phyloP scores from a whole-genome alignment of 1,284 basidiomycete species.

The Cutaneotrichosporon cavernicola region DNA sequence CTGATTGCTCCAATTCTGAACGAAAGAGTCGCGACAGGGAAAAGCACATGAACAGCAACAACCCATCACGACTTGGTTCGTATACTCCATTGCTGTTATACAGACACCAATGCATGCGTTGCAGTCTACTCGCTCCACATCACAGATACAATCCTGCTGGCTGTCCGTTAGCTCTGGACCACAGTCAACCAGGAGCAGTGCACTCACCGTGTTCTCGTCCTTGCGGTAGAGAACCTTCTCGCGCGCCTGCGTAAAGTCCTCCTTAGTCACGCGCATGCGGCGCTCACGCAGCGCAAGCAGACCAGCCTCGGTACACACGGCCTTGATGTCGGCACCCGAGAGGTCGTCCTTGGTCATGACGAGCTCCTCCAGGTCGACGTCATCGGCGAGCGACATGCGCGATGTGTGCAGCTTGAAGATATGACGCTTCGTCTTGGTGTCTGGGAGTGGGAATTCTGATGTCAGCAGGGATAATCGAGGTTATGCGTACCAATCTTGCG shows the following conservation, averaged over 20 bases:
- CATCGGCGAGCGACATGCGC: constrained; percentile 86
- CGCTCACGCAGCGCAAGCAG: constrained; percentile 89
- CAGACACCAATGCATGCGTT: constrained; percentile 12
- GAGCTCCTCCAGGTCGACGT: constrained; percentile 95
- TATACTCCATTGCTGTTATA: background rate
- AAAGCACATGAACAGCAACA: too few species aligned
- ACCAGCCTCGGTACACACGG: constrained; percentile 95
- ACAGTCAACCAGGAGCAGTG: background rate
- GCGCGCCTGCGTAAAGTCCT: constrained; percentile 78
- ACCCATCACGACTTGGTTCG: too few species aligned
- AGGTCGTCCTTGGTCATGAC: constrained; percentile 95
- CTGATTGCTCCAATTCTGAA: too few species aligned
- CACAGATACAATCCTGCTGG: constrained; percentile 50
- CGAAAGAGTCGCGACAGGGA: too few species aligned
- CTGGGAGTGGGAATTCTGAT: constrained; percentile 84
- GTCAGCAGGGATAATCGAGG: background rate
- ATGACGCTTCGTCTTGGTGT: constrained; percentile 94
- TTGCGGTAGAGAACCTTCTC: constrained; percentile 91
- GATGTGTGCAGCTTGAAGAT: constrained; percentile 98
- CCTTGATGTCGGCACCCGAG: constrained; percentile 97
- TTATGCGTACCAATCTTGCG: constrained; percentile 73
- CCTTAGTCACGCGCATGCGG: constrained; percentile 94
- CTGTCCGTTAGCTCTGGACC: constrained; percentile 14
- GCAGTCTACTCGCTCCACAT: constrained; percentile 13
- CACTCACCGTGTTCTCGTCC: constrained; percentile 74